Evolutionary conservation across 495 filamentous ascomycete genomes (phyloP).

Genomic region (Aspergillus bridgeri): DNA sequence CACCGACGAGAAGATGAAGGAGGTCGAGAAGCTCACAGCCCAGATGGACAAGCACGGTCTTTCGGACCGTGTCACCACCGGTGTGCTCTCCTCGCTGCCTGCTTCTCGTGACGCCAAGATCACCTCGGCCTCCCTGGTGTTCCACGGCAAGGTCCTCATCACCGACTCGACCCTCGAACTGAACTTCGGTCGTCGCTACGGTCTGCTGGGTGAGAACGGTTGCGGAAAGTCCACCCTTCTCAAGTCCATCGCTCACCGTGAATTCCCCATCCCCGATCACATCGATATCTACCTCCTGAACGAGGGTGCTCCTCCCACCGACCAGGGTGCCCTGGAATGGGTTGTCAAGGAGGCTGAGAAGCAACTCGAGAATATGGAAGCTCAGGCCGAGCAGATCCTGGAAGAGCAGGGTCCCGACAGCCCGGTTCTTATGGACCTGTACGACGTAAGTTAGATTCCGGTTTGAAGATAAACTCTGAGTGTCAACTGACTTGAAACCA

Average conservation of each 20-base stretch:
- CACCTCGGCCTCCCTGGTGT: slow-evolving; percentile 86
- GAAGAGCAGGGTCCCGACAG: slow-evolving; percentile 89
- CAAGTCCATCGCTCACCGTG: slow-evolving; percentile 88
- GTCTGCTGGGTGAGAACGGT: slow-evolving; percentile 95
- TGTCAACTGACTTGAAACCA: slow-evolving; percentile 39
- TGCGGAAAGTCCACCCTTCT: slow-evolving; percentile 97
- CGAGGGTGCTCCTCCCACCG: slow-evolving; percentile 88
- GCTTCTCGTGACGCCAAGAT: slow-evolving; percentile 94
- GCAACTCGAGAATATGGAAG: slow-evolving; percentile 86
- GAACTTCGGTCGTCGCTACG: slow-evolving; percentile 89
- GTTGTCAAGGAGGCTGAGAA: slow-evolving; percentile 93
- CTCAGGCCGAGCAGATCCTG: slow-evolving; percentile 81
- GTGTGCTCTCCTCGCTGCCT: slow-evolving; percentile 82
- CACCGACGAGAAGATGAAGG: slow-evolving; percentile 66
- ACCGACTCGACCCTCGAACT: slow-evolving; percentile 90
- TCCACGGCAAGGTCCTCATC: slow-evolving; percentile 96
- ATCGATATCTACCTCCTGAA: slow-evolving; percentile 98
- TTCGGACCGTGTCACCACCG: slow-evolving; percentile 96
- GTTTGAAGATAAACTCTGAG: slow-evolving; percentile 4
- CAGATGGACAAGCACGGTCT: slow-evolving; percentile 96
- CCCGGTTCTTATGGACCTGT: slow-evolving; percentile 88
- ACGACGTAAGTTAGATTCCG: slow-evolving; percentile 68
- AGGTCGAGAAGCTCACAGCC: slow-evolving; percentile 74
- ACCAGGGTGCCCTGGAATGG: slow-evolving; percentile 92
- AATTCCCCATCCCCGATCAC: slow-evolving; percentile 94